phyloP scores from a whole-genome alignment of 305 asterid species.

The Fraxinus nigra region DNA sequence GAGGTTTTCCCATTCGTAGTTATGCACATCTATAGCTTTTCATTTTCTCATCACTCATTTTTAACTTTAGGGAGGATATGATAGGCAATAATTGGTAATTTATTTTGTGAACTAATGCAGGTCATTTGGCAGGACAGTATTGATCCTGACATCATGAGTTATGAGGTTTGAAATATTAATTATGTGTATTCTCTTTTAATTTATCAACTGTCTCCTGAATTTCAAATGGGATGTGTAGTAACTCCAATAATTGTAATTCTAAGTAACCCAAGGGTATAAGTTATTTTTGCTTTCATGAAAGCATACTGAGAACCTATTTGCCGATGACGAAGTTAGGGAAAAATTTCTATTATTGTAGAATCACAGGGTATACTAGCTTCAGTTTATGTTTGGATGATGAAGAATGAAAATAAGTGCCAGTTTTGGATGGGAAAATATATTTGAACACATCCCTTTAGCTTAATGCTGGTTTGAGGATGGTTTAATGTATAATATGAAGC shows the following conservation, averaged over 20 bases:
- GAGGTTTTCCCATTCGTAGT: background rate
- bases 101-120: constrained; percentile 34
- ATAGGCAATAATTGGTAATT: constrained; percentile 6
- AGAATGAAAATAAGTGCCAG: background rate
- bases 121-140: constrained; percentile 66
- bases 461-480: background rate
- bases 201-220: background rate
- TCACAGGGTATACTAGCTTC: background rate
- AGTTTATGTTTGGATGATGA: background rate
- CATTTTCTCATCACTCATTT: constrained; percentile 6
- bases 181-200: constrained; percentile 5
- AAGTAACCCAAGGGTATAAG: background rate
- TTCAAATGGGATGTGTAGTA: background rate
- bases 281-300: background rate
- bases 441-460: background rate
- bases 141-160: constrained; percentile 76
- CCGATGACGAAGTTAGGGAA: background rate
- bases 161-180: constrained; percentile 57
- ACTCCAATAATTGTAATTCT: background rate
- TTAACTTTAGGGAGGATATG: constrained; percentile 2
- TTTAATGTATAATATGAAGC: background rate
- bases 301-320: background rate
- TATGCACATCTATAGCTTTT: constrained; percentile 15
- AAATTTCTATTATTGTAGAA: background rate
- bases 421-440: background rate